Conservation (phyloP, 768 basidiomycete species). For the Amyloporia xantha region DNA sequence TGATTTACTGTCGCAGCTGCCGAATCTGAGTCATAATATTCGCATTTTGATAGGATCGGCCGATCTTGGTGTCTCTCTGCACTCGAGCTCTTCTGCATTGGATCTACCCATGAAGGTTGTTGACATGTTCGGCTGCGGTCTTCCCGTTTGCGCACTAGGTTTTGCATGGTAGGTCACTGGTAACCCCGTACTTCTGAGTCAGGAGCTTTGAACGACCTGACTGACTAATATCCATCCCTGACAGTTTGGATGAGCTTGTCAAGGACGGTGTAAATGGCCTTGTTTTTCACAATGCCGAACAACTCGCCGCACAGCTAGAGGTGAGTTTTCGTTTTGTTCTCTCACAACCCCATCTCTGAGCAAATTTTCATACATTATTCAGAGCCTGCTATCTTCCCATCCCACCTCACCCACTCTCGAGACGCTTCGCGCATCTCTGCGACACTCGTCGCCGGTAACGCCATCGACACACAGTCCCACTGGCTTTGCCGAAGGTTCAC, state of each 20-base stretch:
- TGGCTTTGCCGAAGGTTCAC: neutral
- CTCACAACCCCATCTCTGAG: neutral
- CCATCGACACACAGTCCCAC: neutral
- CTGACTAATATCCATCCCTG: neutral
- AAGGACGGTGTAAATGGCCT: slow-evolving; percentile 79
- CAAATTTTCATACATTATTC: neutral
- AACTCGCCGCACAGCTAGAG: slow-evolving; percentile 70
- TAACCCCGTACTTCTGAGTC: neutral
- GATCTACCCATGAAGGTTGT: slow-evolving; percentile 99
- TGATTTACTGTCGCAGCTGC: neutral
- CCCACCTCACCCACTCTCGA: slow-evolving; percentile 47
- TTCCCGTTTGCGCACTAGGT: slow-evolving; percentile 87
- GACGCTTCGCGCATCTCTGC: slow-evolving; percentile 46
- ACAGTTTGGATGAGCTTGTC: slow-evolving; percentile 82
- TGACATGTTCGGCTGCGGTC: slow-evolving; percentile 96
- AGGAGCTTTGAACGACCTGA: neutral
- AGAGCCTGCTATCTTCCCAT: slow-evolving; percentile 58
- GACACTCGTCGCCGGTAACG: slow-evolving; percentile 8
- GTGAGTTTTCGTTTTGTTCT: slow-evolving; percentile 29
- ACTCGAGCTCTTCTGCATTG: slow-evolving; percentile 82
- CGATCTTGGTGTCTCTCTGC: slow-evolving; percentile 87
- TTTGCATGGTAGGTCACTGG: slow-evolving; percentile 67
- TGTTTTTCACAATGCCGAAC: slow-evolving; percentile 58
- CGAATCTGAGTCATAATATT: neutral
- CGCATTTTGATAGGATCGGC: too few species aligned